Evolutionary conservation across 1,284 basidiomycete species (phyloP).

Genomic region (Athelia psychrophila): DNA sequence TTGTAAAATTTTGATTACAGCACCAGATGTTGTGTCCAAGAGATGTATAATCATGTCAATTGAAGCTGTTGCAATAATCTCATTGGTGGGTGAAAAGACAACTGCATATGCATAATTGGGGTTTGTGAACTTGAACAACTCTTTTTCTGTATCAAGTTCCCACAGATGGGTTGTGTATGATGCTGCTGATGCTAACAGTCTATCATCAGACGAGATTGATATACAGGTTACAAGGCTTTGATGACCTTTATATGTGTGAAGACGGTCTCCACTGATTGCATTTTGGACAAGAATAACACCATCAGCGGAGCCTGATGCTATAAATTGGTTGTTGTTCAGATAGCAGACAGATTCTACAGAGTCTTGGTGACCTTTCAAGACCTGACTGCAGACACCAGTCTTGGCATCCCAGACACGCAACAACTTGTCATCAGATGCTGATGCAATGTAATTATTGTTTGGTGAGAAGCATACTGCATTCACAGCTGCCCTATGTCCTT

Average conservation of each 20-base stretch:
- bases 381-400: background rate
- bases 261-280: background rate
- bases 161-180: background rate
- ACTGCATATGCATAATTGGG: background rate
- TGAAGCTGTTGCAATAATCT: background rate
- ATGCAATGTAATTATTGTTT: background rate
- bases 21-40: background rate
- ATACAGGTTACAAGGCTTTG: background rate
- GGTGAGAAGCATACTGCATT: background rate
- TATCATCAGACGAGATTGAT: background rate
- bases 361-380: background rate
- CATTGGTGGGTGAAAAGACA: background rate
- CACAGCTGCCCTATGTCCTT: background rate
- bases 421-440: background rate
- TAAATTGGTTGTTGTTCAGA: background rate
- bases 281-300: background rate
- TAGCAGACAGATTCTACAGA: background rate
- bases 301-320: background rate
- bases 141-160: background rate
- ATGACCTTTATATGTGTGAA: background rate
- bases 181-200: background rate
- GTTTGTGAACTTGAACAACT: background rate
- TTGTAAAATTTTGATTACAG: background rate
- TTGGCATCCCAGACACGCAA: background rate
- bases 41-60: background rate